These are phyloP conservation scores for Austroboletus eburneus DNA, from an alignment of 768 basidiomycete species.

Conservation along the genomic window DNA sequence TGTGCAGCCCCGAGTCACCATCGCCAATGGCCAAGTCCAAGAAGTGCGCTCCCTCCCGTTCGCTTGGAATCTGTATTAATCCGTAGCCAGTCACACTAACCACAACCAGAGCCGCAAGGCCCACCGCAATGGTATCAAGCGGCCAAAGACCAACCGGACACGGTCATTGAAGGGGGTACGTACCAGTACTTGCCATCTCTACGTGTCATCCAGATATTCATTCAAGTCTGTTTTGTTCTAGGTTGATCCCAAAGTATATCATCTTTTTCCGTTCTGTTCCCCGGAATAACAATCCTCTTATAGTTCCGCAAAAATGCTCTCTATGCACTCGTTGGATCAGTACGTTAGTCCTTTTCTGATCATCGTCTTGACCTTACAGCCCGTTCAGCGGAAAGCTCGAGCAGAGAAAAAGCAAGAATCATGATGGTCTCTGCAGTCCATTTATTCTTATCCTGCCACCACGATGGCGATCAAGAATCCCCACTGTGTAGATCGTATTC, in stretches of 20 bases:
- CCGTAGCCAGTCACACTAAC: constrained; percentile 66
- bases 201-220: background rate
- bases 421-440: constrained; percentile 22
- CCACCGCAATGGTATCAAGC: constrained; percentile 96
- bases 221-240: constrained; percentile 25
- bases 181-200: constrained; percentile 22
- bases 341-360: constrained; percentile 34
- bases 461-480: constrained; percentile 1
- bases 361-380: background rate
- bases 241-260: constrained; percentile 77
- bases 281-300: constrained; percentile 1
- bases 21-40: constrained; percentile 99
- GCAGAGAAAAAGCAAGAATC: constrained; percentile 53
- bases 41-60: constrained; percentile 56
- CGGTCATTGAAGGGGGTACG: constrained; percentile 90
- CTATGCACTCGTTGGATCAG: constrained; percentile 70
- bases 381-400: constrained; percentile 61
- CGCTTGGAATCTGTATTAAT: constrained; percentile 12
- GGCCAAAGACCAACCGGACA: constrained; percentile 65
- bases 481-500: constrained; percentile 9
- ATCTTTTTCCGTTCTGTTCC: background rate
- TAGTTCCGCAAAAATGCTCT: constrained; percentile 86
- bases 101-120: constrained; percentile 98
- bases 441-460: background rate
- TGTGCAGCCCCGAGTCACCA: constrained; percentile 15